Base-by-base conservation (phyloP, 139 green algal species). In the Chlamydomonas urium region DNA sequence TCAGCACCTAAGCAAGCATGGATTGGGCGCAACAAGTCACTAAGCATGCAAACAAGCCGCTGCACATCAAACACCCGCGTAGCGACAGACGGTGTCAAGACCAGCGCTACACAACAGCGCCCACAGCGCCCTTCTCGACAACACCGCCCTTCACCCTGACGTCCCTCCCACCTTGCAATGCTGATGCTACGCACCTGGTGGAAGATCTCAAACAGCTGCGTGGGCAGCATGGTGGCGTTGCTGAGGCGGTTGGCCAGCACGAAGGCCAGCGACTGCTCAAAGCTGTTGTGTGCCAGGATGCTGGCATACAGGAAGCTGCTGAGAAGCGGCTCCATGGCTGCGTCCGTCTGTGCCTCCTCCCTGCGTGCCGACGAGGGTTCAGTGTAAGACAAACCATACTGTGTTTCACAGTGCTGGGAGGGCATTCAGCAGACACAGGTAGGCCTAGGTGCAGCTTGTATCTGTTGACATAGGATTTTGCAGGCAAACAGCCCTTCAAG, bases 161-260 rank as follows among this genome's bases (percentile, higher is more conserved):
- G 42, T 50, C 42, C 42, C 8, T 24, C 42, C n/a, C n/a, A n/a
- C n/a, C n/a, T n/a, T 50, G 42, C 42, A 50, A 50, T 50, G 8
- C 42, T 50, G 42, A 24, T 24, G 42, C 42, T 24, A 50, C 10
- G 10, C 14, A 68, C 81, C 42, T 96, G 87, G 38, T 88, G 67
- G 74, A 98, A 96, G 10, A 95, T 81, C 33, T 95, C 79, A 79
- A 93, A 89, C 33, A 99, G 86, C 84, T 99, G 93, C 23, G 91
- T 97, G 8, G 88, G 86, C 73, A 98, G 84, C 65, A 99, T 86
- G 34, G 91, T 97, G 38, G 75, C 67, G 77, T 85, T 95, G 45
- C 80, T 72, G 48, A 99, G 85, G 63, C 96, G 94, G 84, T 98
- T 99, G 47, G 94, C 88, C 47, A 99, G 85, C 45, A 98, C 81